Base-by-base conservation (phyloP, 179 eudicot species). In the Camellia oleifera region DNA sequence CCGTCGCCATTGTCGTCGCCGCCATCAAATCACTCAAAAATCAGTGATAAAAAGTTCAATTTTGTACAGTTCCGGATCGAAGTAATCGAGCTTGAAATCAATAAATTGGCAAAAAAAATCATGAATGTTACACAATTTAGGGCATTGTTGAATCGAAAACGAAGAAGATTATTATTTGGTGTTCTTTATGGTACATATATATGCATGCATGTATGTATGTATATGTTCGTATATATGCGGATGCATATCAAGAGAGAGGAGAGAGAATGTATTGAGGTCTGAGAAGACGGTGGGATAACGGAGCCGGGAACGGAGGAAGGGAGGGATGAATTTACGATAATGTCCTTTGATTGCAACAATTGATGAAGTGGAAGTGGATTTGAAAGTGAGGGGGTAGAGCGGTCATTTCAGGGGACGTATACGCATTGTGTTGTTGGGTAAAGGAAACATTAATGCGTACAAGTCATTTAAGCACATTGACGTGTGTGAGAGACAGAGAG, bases 1-100 rank as follows among this genome's bases (percentile, higher is more conserved):
- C 97, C 73, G 98, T 90, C 61, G 97, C 97, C 86, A 92, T 75
- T 67, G 97, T 83, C 81, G 93, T 86, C 79, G 95, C 90, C 81
- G 94, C 98, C 98, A 91, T 92, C 63, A 69, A 42, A 79, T 78
- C 75, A 74, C 20, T 67, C 56, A 6, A 46, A 58, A 58, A 15
- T 60, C 53, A 75, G 68, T 60, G 78, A 74, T 5, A 46, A 54
- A 32, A 32, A 32, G 40, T 32, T 32, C 40, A 32, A 32, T 32
- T 32, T 32, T 32, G 40, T 32, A 65, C 69, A 7, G 69, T 8
- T 65, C 44, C 5, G 42, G 69, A 65, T 26, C 45, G 5, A 65
- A 65, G 12, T 11, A 11, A 65, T 9, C 69, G 12, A 65, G 9
- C 11, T 20, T 64, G 10, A 64, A 8, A 26, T 3, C 44, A 26